These are phyloP conservation scores for Chrysosporium queenslandicum DNA, from an alignment of 2,329 filamentous ascomycete genomes.

Conservation along the genomic window DNA sequence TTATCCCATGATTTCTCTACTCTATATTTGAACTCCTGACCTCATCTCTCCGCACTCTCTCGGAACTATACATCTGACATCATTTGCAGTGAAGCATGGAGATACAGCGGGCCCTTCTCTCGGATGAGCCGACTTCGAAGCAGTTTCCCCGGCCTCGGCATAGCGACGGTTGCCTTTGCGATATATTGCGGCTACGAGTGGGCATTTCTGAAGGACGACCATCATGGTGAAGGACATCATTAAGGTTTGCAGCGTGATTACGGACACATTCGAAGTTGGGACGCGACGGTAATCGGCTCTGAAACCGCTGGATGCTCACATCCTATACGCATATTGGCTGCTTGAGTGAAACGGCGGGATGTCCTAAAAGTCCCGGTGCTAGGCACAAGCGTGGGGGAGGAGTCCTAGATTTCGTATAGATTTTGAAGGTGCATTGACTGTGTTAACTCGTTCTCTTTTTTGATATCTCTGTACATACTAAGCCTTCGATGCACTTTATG, in stretches of 20 bases:
- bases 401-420: neutral
- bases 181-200: conserved; percentile 85
- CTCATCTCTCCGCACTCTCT: neutral
- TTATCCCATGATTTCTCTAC: conserved; percentile 10
- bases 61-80: conserved; percentile 18
- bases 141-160: conserved; percentile 81
- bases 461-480: conserved; percentile 8
- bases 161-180: conserved; percentile 81
- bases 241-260: neutral
- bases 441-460: neutral
- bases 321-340: neutral
- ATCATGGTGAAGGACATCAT: conserved; percentile 46
- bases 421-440: conserved; percentile 3
- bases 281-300: neutral
- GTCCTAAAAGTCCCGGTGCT: neutral
- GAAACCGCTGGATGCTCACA: neutral
- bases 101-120: conserved; percentile 80
- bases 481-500: neutral
- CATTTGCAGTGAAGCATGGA: conserved; percentile 71
- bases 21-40: neutral
- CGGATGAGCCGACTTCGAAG: conserved; percentile 81
- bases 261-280: neutral
- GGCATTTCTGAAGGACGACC: conserved; percentile 65
- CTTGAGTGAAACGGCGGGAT: neutral
- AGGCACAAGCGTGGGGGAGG: neutral